Evolutionary conservation across 805 yeast genomes (phyloP), one percentile per base, ranked within the genome.

Genomic region (Maudiozyma pseudohumilis): DNA sequence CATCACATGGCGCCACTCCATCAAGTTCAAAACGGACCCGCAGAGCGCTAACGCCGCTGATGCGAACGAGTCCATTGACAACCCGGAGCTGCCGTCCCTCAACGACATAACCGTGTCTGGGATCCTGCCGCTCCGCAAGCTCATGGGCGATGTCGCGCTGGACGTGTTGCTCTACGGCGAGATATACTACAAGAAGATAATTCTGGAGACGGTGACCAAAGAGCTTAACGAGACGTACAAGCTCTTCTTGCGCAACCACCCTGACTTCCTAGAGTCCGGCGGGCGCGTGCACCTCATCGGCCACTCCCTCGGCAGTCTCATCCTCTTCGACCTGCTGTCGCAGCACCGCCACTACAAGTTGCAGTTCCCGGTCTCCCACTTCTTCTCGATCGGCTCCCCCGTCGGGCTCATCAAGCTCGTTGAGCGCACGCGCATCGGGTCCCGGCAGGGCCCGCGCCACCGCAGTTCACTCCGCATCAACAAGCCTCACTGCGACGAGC

Each of bases 241-340:
- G 4, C 57, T 70, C 24, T 89, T 77, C 56, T 59, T 67, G 41
- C 68, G 75, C 36, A 62, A 71, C 34, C 77, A 88, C 45, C 94
- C 94, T 0, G 59, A 67, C 15, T 84, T 83, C 57, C 94, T 94
- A 0, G 59, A 67, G 15, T 84, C 83, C 57, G 65, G 75, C n/a
- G 95, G 95, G 0, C 74, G 78, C 45, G 77, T 89, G 1, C 87
- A 89, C 47, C 58, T 89, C 2, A 63, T 87, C 41, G 97, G 96
- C 1, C 98, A 89, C 57, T 89, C 97, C 0, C 63, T 89, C 25
- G 98, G 98, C 0, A 80, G 95, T 3, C 82, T 89, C 0, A 82
- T 89, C 25, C 66, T 78, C 2, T 78, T 86, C 44, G 96, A 89
- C 57, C 65, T 89, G 22, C 58, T 88, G 21, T 61, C 77, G 8